These are phyloP conservation scores for Grigorovia humatica DNA, from an alignment of 805 yeast species.

Conservation along the genomic window DNA sequence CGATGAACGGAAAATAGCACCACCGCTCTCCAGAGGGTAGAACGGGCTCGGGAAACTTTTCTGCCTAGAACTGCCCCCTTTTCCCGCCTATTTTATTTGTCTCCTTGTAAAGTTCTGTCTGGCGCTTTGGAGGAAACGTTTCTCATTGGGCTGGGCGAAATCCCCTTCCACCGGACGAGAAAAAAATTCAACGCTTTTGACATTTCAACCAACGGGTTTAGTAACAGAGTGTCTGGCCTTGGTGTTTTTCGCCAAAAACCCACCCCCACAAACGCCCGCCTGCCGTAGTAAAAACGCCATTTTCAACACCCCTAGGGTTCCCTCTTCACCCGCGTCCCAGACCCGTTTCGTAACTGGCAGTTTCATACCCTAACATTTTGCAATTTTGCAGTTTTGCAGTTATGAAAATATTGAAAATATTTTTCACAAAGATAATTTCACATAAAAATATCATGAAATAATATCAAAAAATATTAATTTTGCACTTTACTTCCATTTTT, in stretches of 20 bases:
- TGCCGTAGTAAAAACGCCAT: not conserved
- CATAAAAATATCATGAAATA: no score
- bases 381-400: not conserved
- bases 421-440: not conserved
- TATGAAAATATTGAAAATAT: not conserved
- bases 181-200: not conserved
- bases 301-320: not conserved
- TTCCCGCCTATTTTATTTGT: not conserved
- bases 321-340: not conserved
- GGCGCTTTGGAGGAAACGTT: no score
- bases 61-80: not conserved
- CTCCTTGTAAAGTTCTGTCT: not conserved
- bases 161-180: not conserved
- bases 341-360: not conserved
- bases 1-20: not conserved
- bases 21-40: not conserved
- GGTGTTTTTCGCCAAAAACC: not conserved
- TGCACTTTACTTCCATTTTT: not conserved
- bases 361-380: not conserved
- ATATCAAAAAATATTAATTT: no score
- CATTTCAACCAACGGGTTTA: not conserved
- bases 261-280: not conserved
- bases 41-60: not conserved
- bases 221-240: not conserved
- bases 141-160: not conserved